A percentile compares a stretch with the other conserved stretches of the same genome.
These are phyloP conservation scores for Prunus mongolica DNA, from an alignment of 306 rosid species.

Conservation along the genomic window DNA sequence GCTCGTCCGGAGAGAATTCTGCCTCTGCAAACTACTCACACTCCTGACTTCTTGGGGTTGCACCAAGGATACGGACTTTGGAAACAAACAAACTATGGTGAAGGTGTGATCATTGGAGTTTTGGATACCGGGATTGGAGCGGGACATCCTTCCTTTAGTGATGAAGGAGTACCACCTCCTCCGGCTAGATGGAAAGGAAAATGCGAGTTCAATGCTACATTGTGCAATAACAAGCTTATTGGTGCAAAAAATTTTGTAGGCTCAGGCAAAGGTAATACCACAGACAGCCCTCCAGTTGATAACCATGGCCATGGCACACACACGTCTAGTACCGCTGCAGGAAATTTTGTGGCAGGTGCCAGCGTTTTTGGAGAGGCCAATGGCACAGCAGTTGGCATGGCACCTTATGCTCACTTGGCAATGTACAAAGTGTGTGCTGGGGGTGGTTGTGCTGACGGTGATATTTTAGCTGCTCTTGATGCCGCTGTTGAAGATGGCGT, in stretches of 20 bases:
- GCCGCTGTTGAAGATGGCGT: constrained; percentile 43
- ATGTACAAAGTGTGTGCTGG: constrained; percentile 32
- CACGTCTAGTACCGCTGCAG: constrained; percentile 59
- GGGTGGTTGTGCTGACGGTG: constrained; percentile 14
- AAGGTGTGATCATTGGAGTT: constrained; percentile 64
- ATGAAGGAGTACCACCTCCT: constrained; percentile 55
- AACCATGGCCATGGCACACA: constrained; percentile 48
- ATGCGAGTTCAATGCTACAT: constrained; percentile 44
- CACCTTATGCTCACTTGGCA: constrained; percentile 70
- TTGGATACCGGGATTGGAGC: constrained; percentile 53
- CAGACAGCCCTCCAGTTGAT: constrained; percentile 40
- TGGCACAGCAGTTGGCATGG: constrained; percentile 70
- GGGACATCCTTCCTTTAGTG: constrained; percentile 60
- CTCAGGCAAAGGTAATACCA: background rate
- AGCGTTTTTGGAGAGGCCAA: constrained; percentile 56
- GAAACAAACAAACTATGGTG: constrained; percentile 56
- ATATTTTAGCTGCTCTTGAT: constrained; percentile 33
- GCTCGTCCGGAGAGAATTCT: constrained; percentile 44
- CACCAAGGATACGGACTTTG: constrained; percentile 40
- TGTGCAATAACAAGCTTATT: constrained; percentile 64
- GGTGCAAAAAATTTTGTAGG: constrained; percentile 51
- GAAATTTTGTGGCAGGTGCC: constrained; percentile 45
- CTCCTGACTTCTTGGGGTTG: constrained; percentile 57
- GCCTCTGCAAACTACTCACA: constrained; percentile 52
- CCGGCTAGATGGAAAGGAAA: constrained; percentile 74